Conservation (phyloP, 371 early-diverging fungal genomes). For the Zopfochytrium polystomum region DNA sequence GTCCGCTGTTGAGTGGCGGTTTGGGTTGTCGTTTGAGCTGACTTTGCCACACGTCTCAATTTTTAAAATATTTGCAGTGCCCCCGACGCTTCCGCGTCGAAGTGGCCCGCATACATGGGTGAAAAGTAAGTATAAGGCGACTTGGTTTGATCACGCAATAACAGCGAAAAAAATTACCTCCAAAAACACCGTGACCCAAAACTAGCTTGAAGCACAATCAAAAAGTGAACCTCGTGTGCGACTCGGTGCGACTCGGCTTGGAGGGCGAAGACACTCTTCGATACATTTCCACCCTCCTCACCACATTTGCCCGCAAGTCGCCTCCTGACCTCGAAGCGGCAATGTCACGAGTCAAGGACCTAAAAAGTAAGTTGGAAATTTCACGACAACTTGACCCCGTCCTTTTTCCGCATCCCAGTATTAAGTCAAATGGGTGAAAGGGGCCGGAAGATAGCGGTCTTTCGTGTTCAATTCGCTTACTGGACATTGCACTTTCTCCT, state of each 20-base stretch:
- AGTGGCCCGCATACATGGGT: constrained; percentile 4
- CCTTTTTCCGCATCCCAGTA: too few relatives aligned
- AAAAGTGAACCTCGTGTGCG: constrained; percentile 82
- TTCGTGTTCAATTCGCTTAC: background rate
- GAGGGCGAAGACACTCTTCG: constrained; percentile 51
- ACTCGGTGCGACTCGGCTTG: constrained; percentile 63
- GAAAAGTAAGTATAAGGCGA: too few relatives aligned
- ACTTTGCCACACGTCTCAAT: background rate
- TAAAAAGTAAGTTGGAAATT: constrained; percentile 56
- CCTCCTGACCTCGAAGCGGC: constrained; percentile 88
- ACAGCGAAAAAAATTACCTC: too few relatives aligned
- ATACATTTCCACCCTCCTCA: constrained; percentile 79
- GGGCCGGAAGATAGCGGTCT: too few relatives aligned
- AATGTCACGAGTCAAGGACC: constrained; percentile 59
- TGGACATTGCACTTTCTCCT: background rate
- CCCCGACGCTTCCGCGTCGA: constrained; percentile 35
- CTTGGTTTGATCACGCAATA: too few relatives aligned
- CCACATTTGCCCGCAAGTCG: constrained; percentile 75
- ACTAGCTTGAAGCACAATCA: background rate
- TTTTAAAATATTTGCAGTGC: background rate
- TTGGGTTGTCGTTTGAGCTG: background rate
- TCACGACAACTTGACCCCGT: too few relatives aligned
- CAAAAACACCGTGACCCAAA: too few relatives aligned
- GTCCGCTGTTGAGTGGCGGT: too few relatives aligned
- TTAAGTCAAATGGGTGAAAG: too few relatives aligned